Evolutionary conservation across 2,329 filamentous ascomycete species (phyloP), one percentile per base, ranked within the genome.

Genomic region (Chalaropsis ovoidea): DNA sequence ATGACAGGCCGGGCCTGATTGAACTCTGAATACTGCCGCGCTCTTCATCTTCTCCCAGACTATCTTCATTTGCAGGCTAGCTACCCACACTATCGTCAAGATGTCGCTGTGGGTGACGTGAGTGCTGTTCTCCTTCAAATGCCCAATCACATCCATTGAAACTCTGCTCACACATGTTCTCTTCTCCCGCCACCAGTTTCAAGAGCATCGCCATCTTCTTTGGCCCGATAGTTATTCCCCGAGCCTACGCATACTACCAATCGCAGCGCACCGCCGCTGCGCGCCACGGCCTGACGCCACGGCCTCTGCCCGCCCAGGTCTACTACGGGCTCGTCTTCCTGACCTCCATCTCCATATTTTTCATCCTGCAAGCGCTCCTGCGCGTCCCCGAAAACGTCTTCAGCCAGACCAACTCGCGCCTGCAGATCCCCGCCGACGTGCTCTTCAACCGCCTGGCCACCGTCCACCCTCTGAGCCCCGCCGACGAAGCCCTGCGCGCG

Each of bases 351-450:
- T 71, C 77, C 70, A 69, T 75, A 19, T 70, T 76, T 3, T 70
- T 83, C 70, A 72, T 85, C 67, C 71, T 86, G 67, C 81, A 84
- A 67, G 86, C 87, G 17, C 76, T 93, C 0, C 86, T 90, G 0
- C 69, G 90, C 72, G 78, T 83, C 5, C 87, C 89, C 3, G 85
- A 90, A 73, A 96, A 96, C 76, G 78, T 97, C 74, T 96, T 97
- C 79, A 72, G 75, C 39, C 75, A 79, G 19, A 96, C 93, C 0
- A 80, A 85, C 66, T 94, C 90, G 62, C 89, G 92, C 42, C 84
- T 97, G 19, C 88, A 91, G 71, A 93, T 89, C 52, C 86, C 90
- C n/a, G 86, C 84, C 52, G 89, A 93, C 72, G 86, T 95, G 42
- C 81, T 97, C 68, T 94, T 96, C 75, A 84, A 82, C 67, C 88